Base-by-base conservation (phyloP, 1,284 basidiomycete species). In the Uromyces viciae-fabae region DNA sequence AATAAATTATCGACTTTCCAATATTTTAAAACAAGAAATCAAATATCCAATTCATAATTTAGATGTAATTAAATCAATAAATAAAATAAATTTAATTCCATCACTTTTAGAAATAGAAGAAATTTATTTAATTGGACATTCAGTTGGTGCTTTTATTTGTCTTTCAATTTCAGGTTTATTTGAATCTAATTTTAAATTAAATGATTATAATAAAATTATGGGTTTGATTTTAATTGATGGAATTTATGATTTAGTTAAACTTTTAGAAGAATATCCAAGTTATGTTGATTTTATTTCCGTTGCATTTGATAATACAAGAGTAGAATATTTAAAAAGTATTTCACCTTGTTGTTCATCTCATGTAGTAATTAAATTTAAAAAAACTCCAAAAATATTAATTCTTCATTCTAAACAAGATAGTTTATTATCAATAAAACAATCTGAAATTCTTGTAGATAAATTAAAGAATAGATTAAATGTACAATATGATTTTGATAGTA, bases 141-240 rank as follows among this genome's bases (percentile, higher is more conserved):
- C 79, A 11, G 79, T 68, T 22, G 79, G 79, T n/a, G 79, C 79
- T 25, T 81, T 64, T 46, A 74, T 81, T 19, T 64, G 60, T 75
- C 58, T 81, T 4, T 74, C 72, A 17, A 11, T 74, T 33, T 62
- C 71, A 11, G 79, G 79, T 28, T 49, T 75, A 22, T 54, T 75
- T 5, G 60, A 52, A 5, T 42, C n/a, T 28, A n/a, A 33, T 38
- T 58, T 46, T 25, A 31, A 25, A 1, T 3, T 28, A 11, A 14
- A 15, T 11, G 58, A 40, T 60, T 25, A 0, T 56, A n/a, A 64
- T 19, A 80, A 38, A 17, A 73, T 69, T 52, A 40, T 40, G 0
- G 71, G 79, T 42, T 72, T 81, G n/a, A 43, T 73, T 36, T 49
- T 81, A 0, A 8, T 81, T 38, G 79, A 81, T 75, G 79, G 79